Evolutionary conservation across 768 basidiomycete genomes (phyloP).

Genomic region (Agrocybe praecox): DNA sequence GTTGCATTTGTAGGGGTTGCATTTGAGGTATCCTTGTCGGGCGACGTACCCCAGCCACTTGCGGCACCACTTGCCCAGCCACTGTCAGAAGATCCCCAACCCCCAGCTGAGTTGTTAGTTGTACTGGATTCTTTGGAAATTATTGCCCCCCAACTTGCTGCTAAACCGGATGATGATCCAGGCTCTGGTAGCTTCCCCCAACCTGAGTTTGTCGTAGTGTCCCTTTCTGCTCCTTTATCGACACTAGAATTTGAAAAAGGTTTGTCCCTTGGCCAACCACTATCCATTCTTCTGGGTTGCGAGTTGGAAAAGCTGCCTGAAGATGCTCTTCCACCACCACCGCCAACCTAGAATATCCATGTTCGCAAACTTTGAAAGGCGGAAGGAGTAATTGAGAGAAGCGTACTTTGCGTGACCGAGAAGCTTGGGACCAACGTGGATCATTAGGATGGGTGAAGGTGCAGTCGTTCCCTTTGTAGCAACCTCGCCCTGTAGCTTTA

Average conservation of each 20-base stretch:
- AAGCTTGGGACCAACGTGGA: background rate
- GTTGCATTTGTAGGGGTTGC: no score
- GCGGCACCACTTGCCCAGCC: background rate
- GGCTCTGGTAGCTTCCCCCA: background rate
- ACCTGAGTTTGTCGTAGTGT: background rate
- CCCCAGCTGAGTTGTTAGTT: no score
- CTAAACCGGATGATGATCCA: background rate
- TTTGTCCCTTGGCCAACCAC: no score
- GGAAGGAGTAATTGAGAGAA: background rate
- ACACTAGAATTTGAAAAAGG: no score
- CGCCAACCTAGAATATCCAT: background rate
- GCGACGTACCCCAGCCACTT: background rate
- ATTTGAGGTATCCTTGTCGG: no score
- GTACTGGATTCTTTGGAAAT: no score
- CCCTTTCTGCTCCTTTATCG: no score
- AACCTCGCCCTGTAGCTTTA: background rate
- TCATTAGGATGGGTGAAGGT: background rate
- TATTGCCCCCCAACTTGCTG: no score
- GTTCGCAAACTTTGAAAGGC: background rate
- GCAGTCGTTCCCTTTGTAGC: background rate
- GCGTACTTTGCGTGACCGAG: background rate
- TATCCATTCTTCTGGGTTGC: no score
- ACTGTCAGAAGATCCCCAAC: no score
- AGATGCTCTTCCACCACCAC: no score
- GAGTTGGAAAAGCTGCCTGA: no score